phyloP scores from a whole-genome alignment of 225 moss, liverwort and hornwort genomes.

The Physcomitrium patens region DNA sequence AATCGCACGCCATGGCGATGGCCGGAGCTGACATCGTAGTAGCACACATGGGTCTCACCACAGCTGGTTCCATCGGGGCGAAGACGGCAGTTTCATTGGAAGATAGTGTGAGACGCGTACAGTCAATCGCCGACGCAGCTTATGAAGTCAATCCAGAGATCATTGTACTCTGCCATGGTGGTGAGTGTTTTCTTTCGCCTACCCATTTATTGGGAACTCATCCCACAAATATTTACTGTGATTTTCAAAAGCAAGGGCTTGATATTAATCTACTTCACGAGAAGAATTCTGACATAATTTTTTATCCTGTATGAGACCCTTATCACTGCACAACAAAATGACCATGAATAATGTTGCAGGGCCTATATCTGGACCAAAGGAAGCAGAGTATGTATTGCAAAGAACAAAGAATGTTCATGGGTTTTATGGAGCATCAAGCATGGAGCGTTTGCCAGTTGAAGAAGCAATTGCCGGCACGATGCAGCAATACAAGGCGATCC shows the following conservation, averaged over 20 bases:
- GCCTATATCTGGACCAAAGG: conserved; percentile 88
- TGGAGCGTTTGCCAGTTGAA: conserved; percentile 96
- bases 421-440: conserved; percentile 96
- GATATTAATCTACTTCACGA: conserved; percentile 2
- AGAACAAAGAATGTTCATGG: conserved; percentile 89
- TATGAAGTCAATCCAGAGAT: conserved; percentile 68
- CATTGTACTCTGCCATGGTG: conserved; percentile 90
- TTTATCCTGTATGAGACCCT: neutral
- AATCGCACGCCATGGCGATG: conserved; percentile 90
- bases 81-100: conserved; percentile 80
- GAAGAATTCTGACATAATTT: neutral
- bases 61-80: conserved; percentile 90
- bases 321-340: conserved; percentile 2
- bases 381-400: conserved; percentile 83
- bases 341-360: conserved; percentile 55
- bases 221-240: neutral
- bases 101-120: conserved; percentile 79
- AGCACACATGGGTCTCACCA: conserved; percentile 98
- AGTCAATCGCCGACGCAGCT: conserved; percentile 89
- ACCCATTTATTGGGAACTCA: neutral
- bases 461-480: conserved; percentile 85
- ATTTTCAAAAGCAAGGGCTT: conserved; percentile 11
- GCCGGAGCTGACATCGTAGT: conserved; percentile 96
- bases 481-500: conserved; percentile 86
- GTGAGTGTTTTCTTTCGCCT: conserved; percentile 44